Evolutionary conservation across 2,329 filamentous ascomycete species (phyloP).

Genomic region (Didymella pomorum): DNA sequence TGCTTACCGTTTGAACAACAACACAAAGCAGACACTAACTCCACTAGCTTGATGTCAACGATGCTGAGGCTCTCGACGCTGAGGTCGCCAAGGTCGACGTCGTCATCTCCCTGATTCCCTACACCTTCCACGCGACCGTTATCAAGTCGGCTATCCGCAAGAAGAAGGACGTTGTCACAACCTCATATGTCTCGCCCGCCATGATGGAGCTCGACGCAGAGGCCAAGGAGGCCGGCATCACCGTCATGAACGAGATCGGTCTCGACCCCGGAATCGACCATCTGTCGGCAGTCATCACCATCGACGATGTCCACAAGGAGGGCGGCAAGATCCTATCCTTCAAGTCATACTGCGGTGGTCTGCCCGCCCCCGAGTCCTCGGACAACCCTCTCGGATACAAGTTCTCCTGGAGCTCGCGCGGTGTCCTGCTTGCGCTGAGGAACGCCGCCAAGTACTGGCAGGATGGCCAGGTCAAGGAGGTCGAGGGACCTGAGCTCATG

Average conservation of each 20-base stretch:
- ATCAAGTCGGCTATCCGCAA: constrained; percentile 92
- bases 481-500: constrained; percentile 75
- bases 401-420: constrained; percentile 78
- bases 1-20: not conserved
- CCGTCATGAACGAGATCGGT: constrained; percentile 85
- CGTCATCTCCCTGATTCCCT: constrained; percentile 80
- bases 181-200: constrained; percentile 88
- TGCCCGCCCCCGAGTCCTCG: constrained; percentile 70
- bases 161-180: constrained; percentile 97
- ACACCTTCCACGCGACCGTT: constrained; percentile 70
- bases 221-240: constrained; percentile 90
- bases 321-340: constrained; percentile 88
- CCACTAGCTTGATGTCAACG: constrained; percentile 77
- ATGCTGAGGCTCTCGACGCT: constrained; percentile 78
- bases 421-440: constrained; percentile 84
- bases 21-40: constrained; percentile 22
- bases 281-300: constrained; percentile 84
- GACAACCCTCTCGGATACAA: constrained; percentile 95
- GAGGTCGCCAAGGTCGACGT: constrained; percentile 82
- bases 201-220: constrained; percentile 88
- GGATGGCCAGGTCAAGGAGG: constrained; percentile 73
- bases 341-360: constrained; percentile 73
- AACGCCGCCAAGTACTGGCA: constrained; percentile 87
- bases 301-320: constrained; percentile 83
- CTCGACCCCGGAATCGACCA: constrained; percentile 76